Percentiles rank a stretch among this genome's conserved stretches.
Evolutionary conservation across 2,329 filamentous ascomycete species (phyloP).

Genomic region (Arthroderma sp.): DNA sequence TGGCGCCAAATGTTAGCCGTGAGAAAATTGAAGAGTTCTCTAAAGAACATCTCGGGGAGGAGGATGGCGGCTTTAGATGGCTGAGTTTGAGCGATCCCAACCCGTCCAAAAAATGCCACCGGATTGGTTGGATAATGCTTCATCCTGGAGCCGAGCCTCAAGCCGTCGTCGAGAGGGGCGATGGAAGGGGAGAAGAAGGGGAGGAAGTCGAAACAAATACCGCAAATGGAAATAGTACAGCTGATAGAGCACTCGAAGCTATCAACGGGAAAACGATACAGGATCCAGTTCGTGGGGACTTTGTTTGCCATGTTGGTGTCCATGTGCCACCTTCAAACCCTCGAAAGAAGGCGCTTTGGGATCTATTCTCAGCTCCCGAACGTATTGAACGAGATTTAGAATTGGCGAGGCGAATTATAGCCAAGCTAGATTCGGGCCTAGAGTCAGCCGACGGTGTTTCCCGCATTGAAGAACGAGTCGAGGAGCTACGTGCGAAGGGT

Average conservation of each 20-base stretch:
- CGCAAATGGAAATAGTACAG: constrained; percentile 37
- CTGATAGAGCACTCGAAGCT: constrained; percentile 80
- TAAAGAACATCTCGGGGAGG: constrained; percentile 83
- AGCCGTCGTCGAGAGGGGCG: constrained; percentile 54
- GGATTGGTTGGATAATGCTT: constrained; percentile 97
- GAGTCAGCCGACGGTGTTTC: constrained; percentile 63
- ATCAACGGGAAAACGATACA: constrained; percentile 97
- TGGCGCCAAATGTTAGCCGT: constrained; percentile 88
- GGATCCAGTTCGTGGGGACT: constrained; percentile 85
- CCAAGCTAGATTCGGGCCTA: constrained; percentile 74
- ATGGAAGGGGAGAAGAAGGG: constrained; percentile 55
- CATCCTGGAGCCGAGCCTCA: constrained; percentile 57
- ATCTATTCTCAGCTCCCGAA: constrained; percentile 87
- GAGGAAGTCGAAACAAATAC: constrained; percentile 37
- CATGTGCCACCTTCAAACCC: constrained; percentile 78
- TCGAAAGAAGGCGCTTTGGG: constrained; percentile 91
- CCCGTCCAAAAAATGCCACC: constrained; percentile 89
- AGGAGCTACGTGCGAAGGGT: constrained; percentile 63
- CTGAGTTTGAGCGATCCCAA: constrained; percentile 93
- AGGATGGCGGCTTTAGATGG: constrained; percentile 87
- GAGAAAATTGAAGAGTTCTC: constrained; percentile 89
- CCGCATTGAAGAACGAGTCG: constrained; percentile 76
- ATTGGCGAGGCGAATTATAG: constrained; percentile 67
- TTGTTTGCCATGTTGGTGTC: constrained; percentile 92
- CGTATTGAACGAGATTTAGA: constrained; percentile 81